Percentiles rank a stretch among this genome's conserved stretches.
Conservation (phyloP, 2,329 filamentous ascomycete genomes). For the Truncatella angustata region DNA sequence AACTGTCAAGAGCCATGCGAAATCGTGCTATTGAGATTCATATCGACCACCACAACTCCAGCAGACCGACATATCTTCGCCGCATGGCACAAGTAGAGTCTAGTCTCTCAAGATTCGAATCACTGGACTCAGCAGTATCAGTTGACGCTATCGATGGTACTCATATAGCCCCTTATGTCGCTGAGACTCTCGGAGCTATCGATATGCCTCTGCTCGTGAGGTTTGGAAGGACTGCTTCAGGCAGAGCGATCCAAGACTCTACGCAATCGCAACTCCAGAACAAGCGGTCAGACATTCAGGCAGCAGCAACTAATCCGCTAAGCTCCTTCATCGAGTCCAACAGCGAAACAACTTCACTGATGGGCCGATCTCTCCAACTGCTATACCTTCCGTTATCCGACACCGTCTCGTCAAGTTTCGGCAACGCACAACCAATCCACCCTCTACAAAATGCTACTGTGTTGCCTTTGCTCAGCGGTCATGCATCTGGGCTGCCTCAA, state of each 20-base stretch:
- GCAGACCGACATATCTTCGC: constrained; percentile 30
- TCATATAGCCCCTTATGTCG: constrained; percentile 31
- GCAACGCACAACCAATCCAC: constrained; percentile 53
- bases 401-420: constrained; percentile 26
- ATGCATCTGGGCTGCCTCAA: constrained; percentile 32
- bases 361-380: constrained; percentile 33
- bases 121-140: constrained; percentile 31
- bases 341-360: constrained; percentile 27
- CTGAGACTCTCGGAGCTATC: constrained; percentile 46
- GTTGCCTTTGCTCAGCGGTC: constrained; percentile 41
- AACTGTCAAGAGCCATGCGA: constrained; percentile 93
- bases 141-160: constrained; percentile 22
- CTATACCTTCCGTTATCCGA: constrained; percentile 33
- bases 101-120: constrained; percentile 44
- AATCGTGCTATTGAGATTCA: constrained; percentile 92
- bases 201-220: constrained; percentile 40
- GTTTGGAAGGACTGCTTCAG: constrained; percentile 18
- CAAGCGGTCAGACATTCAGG: neutral
- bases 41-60: constrained; percentile 50
- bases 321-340: constrained; percentile 20
- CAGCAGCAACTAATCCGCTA: constrained; percentile 13
- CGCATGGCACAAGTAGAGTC: constrained; percentile 48
- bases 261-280: neutral
- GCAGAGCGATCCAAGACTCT: neutral
- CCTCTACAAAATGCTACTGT: constrained; percentile 57